A percentile compares a stretch with the other conserved stretches of the same genome.
These are phyloP conservation scores for Thermoascus crustaceus DNA, from an alignment of 2,329 filamentous ascomycete genomes.

Conservation along the genomic window DNA sequence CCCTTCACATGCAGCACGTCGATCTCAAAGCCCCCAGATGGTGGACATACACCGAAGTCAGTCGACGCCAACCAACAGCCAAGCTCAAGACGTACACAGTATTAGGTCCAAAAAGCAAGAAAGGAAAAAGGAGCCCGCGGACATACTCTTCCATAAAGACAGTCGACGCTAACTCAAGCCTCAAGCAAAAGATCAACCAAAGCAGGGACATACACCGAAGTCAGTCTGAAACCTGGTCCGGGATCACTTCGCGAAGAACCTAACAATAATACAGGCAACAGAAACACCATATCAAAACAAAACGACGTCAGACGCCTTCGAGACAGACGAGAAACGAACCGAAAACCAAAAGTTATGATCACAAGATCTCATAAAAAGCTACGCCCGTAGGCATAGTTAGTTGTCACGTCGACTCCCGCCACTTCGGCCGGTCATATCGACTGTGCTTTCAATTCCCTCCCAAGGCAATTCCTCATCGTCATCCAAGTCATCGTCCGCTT, in stretches of 20 bases:
- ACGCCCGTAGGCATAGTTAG: too few species aligned
- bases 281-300: too few species aligned
- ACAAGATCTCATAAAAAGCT: too few species aligned
- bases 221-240: slow-evolving; percentile 12
- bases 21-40: slow-evolving; percentile 3
- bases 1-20: neutral
- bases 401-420: slow-evolving; percentile 11
- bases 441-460: slow-evolving; percentile 37
- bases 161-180: too few species aligned
- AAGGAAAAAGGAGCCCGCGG: neutral
- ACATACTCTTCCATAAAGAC: neutral
- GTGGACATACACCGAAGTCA: slow-evolving; percentile 10
- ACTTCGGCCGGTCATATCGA: slow-evolving; percentile 28
- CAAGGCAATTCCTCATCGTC: slow-evolving; percentile 35
- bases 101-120: neutral
- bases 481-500: slow-evolving; percentile 16
- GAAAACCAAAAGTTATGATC: slow-evolving; percentile 3
- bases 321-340: slow-evolving; percentile 1
- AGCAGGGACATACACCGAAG: slow-evolving; percentile 14
- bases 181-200: too few species aligned
- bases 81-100: slow-evolving; percentile 2
- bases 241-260: slow-evolving; percentile 1
- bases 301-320: neutral
- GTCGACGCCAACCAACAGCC: slow-evolving; percentile 8
- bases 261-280: too few species aligned